phyloP scores from a whole-genome alignment of 1,139 yeast genomes.

The Protomyces lactucae-debilis region DNA sequence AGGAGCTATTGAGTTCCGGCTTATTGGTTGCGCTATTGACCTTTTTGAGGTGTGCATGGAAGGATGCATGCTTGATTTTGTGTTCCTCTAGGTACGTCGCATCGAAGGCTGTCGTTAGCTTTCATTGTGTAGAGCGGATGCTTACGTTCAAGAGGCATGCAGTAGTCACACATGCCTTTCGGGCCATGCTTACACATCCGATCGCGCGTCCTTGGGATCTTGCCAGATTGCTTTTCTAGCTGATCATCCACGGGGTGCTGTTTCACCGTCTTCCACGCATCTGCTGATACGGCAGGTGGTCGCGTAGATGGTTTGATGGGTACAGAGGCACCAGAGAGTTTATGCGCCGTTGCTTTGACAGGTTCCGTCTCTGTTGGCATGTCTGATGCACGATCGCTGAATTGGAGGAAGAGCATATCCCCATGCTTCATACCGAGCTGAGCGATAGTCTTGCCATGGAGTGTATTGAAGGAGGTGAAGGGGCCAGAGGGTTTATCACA shows the following conservation, averaged over 20 bases:
- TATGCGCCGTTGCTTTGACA: conserved; percentile 28
- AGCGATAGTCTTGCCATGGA: conserved; percentile 48
- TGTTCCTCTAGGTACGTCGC: conserved; percentile 65
- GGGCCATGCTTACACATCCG: conserved; percentile 78
- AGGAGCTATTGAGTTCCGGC: conserved; percentile 49
- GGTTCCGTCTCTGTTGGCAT: conserved; percentile 16
- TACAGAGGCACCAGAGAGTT: conserved; percentile 30
- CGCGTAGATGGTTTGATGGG: conserved; percentile 24
- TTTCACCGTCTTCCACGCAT: conserved; percentile 34
- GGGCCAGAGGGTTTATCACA: conserved; percentile 47
- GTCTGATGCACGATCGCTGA: background rate
- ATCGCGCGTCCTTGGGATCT: conserved; percentile 55
- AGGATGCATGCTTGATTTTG: conserved; percentile 81
- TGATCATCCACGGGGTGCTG: conserved; percentile 57
- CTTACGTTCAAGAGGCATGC: conserved; percentile 71
- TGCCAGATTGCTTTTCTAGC: conserved; percentile 66
- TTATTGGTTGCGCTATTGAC: conserved; percentile 49
- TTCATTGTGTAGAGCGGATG: background rate
- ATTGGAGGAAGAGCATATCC: conserved; percentile 21
- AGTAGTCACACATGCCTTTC: conserved; percentile 96
- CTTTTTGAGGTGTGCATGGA: conserved; percentile 75
- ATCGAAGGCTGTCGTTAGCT: conserved; percentile 64
- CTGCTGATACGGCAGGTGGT: background rate
- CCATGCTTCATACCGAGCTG: conserved; percentile 51
- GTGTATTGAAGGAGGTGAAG: conserved; percentile 46